Evolutionary conservation across 164 flowering plant species (phyloP), one percentile per base, ranked within the genome.

Genomic region (Tetrastigma voinierianum): DNA sequence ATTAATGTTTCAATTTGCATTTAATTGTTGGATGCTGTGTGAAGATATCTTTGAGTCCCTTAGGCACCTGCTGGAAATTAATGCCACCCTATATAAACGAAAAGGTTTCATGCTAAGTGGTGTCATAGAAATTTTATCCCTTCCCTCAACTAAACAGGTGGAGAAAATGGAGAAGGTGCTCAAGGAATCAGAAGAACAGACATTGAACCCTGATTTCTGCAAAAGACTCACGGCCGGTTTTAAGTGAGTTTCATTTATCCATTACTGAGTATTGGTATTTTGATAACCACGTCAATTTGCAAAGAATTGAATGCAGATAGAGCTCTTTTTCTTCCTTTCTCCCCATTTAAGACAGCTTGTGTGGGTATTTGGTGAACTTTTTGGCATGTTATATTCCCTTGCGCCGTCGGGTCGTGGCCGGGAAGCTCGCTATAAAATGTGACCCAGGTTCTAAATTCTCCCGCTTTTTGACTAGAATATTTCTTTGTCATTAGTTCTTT

Each of bases 351-450:
- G 32, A 62, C 12, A 47, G 51, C 43, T 68, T 66, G 13, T 51
- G 14, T 53, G n/a, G 11, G 3, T n/a, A 52, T 58, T 68, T 46
- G 12, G 32, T 67, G 20, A n/a, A 0, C 47, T 15, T 18, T 68
- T 53, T 72, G 65, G 19, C 10, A 9, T 66, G 55, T 53, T 57
- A 18, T 68, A n/a, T 4, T 62, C 54, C 11, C 58, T 81, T 77
- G 79, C 87, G 96, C 64, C 77, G 73, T 40, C 77, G 2, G 86
- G 78, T 68, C 89, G 92, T 61, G 78, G n/a, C 87, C 65, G 92
- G 96, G 64, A 90, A 86, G 74, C 84, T 88, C 70, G 68, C 64
- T 53, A 73, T 90, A 19, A 83, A 79, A 65, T 82, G 89, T n/a
- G 88, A 73, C 72, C 23, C 85, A 86, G 86, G 96, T 90, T 19